A percentile compares a stretch with the other conserved stretches of the same genome.
Conservation (phyloP, 192 early-diverging fungal species). For the Paraglomus brasilianum region DNA sequence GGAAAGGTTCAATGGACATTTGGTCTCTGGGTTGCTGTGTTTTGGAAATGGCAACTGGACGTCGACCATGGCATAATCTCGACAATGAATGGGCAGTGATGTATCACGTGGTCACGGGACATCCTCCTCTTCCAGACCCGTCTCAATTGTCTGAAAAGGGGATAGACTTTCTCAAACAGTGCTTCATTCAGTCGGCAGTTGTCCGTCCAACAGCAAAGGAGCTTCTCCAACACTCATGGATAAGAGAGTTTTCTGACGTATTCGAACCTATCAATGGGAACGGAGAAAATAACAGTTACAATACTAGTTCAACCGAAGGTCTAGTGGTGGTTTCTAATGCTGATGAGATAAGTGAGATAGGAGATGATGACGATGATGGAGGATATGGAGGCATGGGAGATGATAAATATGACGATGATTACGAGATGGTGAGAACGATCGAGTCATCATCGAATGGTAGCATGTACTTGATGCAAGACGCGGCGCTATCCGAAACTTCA, state of each 20-base stretch:
- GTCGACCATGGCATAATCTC: constrained; percentile 80
- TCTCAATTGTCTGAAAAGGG: constrained; percentile 63
- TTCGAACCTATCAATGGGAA: constrained; percentile 27
- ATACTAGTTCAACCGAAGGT: too few species aligned
- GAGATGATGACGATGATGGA: too few species aligned
- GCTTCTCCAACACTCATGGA: constrained; percentile 73
- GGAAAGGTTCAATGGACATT: constrained; percentile 85
- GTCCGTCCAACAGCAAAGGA: constrained; percentile 75
- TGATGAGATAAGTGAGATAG: too few species aligned
- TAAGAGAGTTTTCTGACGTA: constrained; percentile 52
- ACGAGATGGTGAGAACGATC: too few species aligned
- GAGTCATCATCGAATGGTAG: too few species aligned
- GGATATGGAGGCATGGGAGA: too few species aligned
- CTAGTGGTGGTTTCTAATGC: too few species aligned
- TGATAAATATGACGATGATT: too few species aligned
- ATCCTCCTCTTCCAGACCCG: constrained; percentile 74
- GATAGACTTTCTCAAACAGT: constrained; percentile 73
- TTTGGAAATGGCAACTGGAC: constrained; percentile 89
- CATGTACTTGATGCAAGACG: too few species aligned
- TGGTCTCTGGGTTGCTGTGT: constrained; percentile 92
- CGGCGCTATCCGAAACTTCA: too few species aligned
- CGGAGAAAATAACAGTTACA: too few species aligned
- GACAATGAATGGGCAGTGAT: constrained; percentile 96
- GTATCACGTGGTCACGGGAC: constrained; percentile 80
- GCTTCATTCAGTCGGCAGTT: constrained; percentile 71